Conservation (phyloP, 495 filamentous ascomycete species). For the Lasiosphaeria ovina region DNA sequence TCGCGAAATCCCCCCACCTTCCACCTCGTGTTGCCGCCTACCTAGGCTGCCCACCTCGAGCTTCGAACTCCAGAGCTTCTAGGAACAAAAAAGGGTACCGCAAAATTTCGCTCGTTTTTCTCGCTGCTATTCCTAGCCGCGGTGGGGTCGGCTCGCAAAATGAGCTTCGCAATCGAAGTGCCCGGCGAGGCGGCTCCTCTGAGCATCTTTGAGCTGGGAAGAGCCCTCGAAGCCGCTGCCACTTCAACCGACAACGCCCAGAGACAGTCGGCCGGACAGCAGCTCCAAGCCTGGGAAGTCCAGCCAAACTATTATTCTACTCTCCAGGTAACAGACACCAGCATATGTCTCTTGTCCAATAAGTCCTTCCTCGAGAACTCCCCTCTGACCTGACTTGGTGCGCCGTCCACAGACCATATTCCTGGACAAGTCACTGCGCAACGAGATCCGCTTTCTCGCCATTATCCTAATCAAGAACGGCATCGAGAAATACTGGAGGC, state of each 20-base stretch:
- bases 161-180: conserved; percentile 56
- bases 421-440: conserved; percentile 69
- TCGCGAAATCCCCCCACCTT: no score
- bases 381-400: conserved; percentile 1
- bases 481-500: conserved; percentile 92
- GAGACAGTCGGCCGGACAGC: conserved; percentile 74
- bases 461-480: conserved; percentile 95
- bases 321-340: conserved; percentile 60
- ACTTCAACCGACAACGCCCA: conserved; percentile 70
- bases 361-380: not conserved
- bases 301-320: conserved; percentile 70
- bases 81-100: no score
- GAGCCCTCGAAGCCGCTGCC: conserved; percentile 69
- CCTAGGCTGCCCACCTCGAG: no score
- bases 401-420: conserved; percentile 61
- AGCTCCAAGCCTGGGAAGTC: conserved; percentile 83
- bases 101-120: not conserved
- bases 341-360: conserved; percentile 2
- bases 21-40: no score
- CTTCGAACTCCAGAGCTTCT: no score
- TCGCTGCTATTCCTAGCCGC: not conserved
- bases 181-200: conserved; percentile 54
- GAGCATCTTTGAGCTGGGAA: conserved; percentile 64
- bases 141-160: conserved; percentile 17
- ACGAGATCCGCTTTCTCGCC: conserved; percentile 78